Evolutionary conservation across 2,329 filamentous ascomycete genomes (phyloP).

Genomic region (Penicillium psychrosexuale): DNA sequence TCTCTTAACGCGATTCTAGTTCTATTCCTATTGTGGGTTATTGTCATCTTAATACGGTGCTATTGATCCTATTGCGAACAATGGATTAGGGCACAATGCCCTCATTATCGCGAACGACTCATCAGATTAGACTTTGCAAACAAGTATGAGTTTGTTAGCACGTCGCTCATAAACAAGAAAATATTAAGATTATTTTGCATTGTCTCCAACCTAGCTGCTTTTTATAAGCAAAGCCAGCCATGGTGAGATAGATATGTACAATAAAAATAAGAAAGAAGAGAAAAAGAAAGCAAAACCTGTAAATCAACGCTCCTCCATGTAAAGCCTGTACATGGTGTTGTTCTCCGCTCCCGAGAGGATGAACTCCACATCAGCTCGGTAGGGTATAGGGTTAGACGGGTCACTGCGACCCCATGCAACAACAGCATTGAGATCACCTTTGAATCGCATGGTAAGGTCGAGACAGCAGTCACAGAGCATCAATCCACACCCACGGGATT

Average conservation of each 20-base stretch:
- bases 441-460: constrained; percentile 5
- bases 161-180: background rate
- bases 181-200: background rate
- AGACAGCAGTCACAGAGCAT: constrained; percentile 30
- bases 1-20: background rate
- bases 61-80: background rate
- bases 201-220: background rate
- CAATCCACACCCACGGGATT: constrained; percentile 28
- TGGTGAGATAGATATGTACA: background rate
- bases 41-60: background rate
- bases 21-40: background rate
- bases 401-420: background rate
- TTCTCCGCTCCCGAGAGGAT: background rate
- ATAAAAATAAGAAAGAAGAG: too few relatives aligned
- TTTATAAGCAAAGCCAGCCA: background rate
- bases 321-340: background rate
- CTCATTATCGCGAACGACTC: background rate
- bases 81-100: background rate
- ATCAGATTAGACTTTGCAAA: background rate
- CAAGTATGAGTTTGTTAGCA: background rate
- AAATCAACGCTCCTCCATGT: background rate
- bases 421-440: constrained; percentile 19
- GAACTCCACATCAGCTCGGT: constrained; percentile 11
- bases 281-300: background rate
- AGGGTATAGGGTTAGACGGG: background rate